phyloP scores from a whole-genome alignment of 2,329 filamentous ascomycete genomes.

The Colletotrichum sp. region DNA sequence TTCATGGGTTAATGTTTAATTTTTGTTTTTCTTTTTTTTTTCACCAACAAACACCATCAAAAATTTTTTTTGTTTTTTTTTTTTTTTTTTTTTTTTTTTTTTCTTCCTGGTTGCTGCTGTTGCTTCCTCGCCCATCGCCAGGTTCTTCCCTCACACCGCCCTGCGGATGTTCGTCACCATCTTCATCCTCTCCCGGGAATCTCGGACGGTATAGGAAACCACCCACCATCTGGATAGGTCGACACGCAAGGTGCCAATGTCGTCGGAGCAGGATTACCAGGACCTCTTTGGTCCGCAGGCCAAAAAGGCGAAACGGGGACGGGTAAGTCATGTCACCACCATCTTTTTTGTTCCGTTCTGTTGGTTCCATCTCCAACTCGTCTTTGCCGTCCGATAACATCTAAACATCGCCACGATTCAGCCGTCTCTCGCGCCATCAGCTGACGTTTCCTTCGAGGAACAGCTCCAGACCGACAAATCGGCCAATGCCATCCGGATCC shows the following conservation, averaged over 20 bases:
- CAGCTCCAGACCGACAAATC: conserved; percentile 22
- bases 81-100: not conserved
- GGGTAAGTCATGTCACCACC: conserved; percentile 14
- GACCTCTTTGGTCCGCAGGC: conserved; percentile 21
- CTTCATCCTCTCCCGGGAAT: not conserved
- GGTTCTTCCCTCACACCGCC: conserved; percentile 11
- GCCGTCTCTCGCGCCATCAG: not conserved
- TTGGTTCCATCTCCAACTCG: not conserved
- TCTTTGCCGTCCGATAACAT: not conserved
- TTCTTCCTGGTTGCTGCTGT: not conserved
- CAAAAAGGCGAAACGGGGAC: conserved; percentile 21
- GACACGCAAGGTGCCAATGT: not conserved
- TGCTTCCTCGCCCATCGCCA: not conserved
- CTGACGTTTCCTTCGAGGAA: conserved; percentile 13
- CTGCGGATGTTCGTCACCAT: conserved; percentile 5
- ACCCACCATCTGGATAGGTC: not conserved
- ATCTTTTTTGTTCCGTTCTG: not conserved
- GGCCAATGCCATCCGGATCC: conserved; percentile 38
- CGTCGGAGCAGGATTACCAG: conserved; percentile 19
- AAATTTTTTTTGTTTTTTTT: no score
- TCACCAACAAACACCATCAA: no score
- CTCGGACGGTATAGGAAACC: conserved; percentile 5
- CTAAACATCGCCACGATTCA: not conserved
- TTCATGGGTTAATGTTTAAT: no score
- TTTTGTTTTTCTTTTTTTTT: no score